Evolutionary conservation across 2,329 filamentous ascomycete species (phyloP).

Genomic region (Akanthomyces uredinophilus): DNA sequence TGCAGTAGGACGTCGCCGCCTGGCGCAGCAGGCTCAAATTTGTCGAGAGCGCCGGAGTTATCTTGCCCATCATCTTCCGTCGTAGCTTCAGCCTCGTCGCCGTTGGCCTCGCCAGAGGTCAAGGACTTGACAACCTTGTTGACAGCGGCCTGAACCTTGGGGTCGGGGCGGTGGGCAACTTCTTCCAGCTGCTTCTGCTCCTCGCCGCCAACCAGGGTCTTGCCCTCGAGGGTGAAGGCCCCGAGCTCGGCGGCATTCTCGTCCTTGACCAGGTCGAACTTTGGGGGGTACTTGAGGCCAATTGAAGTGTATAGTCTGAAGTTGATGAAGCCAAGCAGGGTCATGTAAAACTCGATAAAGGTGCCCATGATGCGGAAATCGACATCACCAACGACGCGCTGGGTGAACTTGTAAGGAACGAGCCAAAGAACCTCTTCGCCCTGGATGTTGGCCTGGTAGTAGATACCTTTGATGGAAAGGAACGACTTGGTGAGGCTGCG

Average conservation of each 20-base stretch:
- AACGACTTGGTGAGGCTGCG: slow-evolving; percentile 93
- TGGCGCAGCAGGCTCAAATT: slow-evolving; percentile 78
- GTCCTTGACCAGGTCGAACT: slow-evolving; percentile 82
- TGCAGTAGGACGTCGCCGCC: slow-evolving; percentile 84
- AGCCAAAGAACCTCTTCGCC: slow-evolving; percentile 97
- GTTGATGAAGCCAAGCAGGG: slow-evolving; percentile 91
- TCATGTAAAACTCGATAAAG: slow-evolving; percentile 98
- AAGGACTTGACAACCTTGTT: slow-evolving; percentile 66
- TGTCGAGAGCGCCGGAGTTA: slow-evolving; percentile 67
- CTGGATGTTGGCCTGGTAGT: slow-evolving; percentile 96
- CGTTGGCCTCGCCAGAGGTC: slow-evolving; percentile 46
- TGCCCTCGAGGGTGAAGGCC: slow-evolving; percentile 83
- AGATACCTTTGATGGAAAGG: slow-evolving; percentile 97
- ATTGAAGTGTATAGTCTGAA: slow-evolving; percentile 88
- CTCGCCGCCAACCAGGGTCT: slow-evolving; percentile 52
- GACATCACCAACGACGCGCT: slow-evolving; percentile 86
- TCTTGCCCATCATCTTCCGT: slow-evolving; percentile 32
- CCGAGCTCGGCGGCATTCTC: slow-evolving; percentile 84
- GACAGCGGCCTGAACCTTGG: slow-evolving; percentile 60
- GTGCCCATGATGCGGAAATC: slow-evolving; percentile 99
- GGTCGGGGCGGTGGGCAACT: slow-evolving; percentile 48
- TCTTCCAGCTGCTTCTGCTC: slow-evolving; percentile 47
- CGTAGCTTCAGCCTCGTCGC: slow-evolving; percentile 23
- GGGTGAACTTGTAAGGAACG: slow-evolving; percentile 96
- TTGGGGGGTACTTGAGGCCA: slow-evolving; percentile 91